These are phyloP conservation scores for Apiotrichum mycotoxinovorans DNA, from an alignment of 1,284 basidiomycete species.

Conservation along the genomic window DNA sequence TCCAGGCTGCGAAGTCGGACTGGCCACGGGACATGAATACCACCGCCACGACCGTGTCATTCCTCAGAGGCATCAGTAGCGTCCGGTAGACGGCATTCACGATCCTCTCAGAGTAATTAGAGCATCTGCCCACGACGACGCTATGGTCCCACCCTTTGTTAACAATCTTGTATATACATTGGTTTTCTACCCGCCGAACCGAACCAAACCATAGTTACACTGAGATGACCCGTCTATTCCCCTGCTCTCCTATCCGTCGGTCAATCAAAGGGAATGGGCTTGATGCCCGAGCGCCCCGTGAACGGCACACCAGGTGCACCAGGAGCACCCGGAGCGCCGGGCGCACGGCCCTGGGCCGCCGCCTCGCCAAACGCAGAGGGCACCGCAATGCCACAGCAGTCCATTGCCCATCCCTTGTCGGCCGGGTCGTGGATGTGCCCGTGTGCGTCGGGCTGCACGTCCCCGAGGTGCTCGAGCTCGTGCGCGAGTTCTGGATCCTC, in stretches of 20 bases:
- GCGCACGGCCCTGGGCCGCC: slow-evolving; percentile 38
- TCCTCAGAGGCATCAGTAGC: too few relatives aligned
- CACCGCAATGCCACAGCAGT: slow-evolving; percentile 88
- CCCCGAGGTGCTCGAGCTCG: slow-evolving; percentile 50
- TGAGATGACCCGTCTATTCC: too few relatives aligned
- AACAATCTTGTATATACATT: too few relatives aligned
- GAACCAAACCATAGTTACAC: too few relatives aligned
- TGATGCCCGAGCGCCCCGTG: slow-evolving; percentile 59
- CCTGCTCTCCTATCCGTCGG: not conserved
- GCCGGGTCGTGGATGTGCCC: slow-evolving; percentile 58
- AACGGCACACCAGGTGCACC: slow-evolving; percentile 12
- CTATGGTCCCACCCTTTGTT: too few relatives aligned
- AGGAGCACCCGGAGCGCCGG: slow-evolving; percentile 36
- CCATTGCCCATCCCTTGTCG: slow-evolving; percentile 69
- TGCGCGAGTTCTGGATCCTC: slow-evolving; percentile 46
- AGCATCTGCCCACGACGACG: too few relatives aligned
- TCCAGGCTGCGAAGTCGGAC: too few relatives aligned
- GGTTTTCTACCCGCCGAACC: too few relatives aligned
- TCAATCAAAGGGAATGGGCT: slow-evolving; percentile 79
- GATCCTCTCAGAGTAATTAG: too few relatives aligned
- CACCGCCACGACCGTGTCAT: too few relatives aligned
- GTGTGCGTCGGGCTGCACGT: slow-evolving; percentile 55
- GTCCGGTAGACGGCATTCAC: too few relatives aligned
- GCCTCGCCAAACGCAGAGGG: slow-evolving; percentile 78
- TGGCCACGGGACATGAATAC: too few relatives aligned